Evolutionary conservation across 1,139 yeast genomes (phyloP).

Genomic region (Suhomyces terraborum): DNA sequence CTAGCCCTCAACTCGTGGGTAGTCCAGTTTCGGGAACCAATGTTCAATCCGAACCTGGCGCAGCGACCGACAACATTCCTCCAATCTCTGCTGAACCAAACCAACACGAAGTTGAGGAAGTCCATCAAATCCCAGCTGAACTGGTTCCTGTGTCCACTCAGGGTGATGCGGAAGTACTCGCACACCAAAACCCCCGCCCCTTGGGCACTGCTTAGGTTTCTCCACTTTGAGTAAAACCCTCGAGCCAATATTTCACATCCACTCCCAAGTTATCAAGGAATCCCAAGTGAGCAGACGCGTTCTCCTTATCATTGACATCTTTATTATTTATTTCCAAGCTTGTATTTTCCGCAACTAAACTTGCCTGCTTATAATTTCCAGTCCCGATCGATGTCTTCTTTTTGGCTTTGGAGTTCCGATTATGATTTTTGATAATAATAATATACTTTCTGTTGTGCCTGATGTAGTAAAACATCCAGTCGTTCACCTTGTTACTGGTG

Average conservation of each 20-base stretch:
- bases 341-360: constrained; percentile 1
- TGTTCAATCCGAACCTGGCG: neutral
- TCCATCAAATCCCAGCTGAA: neutral
- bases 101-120: too few species aligned
- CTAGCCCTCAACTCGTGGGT: neutral
- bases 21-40: neutral
- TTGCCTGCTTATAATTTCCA: constrained; percentile 4
- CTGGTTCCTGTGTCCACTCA: neutral
- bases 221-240: constrained; percentile 26
- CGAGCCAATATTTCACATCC: constrained; percentile 48
- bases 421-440: constrained; percentile 41
- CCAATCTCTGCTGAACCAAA: neutral
- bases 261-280: constrained; percentile 48
- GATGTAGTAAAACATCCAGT: constrained; percentile 50
- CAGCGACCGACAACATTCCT: too few species aligned
- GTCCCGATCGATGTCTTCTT: constrained; percentile 3
- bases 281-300: constrained; percentile 35
- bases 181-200: neutral
- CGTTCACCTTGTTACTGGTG: constrained; percentile 39
- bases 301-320: constrained; percentile 28
- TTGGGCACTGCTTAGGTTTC: constrained; percentile 17
- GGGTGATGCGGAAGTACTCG: neutral
- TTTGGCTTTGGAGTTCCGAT: constrained; percentile 23
- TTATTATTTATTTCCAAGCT: constrained; percentile 19
- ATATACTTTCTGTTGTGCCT: constrained; percentile 34